phyloP scores from a whole-genome alignment of 2,329 filamentous ascomycete genomes.

The Oidium heveae region DNA sequence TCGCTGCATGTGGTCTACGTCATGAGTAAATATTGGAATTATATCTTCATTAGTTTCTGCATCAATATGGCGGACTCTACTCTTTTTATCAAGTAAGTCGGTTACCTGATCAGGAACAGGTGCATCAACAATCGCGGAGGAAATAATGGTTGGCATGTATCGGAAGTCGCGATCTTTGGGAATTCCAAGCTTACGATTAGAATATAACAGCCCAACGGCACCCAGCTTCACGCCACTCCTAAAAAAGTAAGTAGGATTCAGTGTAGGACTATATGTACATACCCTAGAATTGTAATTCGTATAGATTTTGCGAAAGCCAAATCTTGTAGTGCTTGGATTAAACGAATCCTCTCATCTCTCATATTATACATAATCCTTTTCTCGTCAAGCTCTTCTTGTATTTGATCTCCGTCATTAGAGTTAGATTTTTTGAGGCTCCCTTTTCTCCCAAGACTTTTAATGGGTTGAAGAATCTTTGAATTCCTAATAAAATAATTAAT shows the following conservation, averaged over 20 bases:
- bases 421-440: slow-evolving; percentile 42
- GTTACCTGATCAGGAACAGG: slow-evolving; percentile 73
- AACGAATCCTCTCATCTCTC: slow-evolving; percentile 65
- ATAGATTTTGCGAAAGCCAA: slow-evolving; percentile 81
- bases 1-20: slow-evolving; percentile 66
- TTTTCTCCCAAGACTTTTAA: slow-evolving; percentile 66
- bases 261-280: slow-evolving; percentile 4
- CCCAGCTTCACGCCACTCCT: slow-evolving; percentile 86
- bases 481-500: too few species aligned
- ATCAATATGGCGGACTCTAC: slow-evolving; percentile 52
- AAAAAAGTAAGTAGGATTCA: slow-evolving; percentile 5
- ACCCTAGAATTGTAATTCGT: slow-evolving; percentile 69
- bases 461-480: slow-evolving; percentile 53
- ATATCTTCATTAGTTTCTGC: slow-evolving; percentile 76
- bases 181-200: slow-evolving; percentile 55
- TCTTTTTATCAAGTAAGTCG: slow-evolving; percentile 79
- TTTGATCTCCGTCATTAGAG: slow-evolving; percentile 44
- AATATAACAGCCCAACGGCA: slow-evolving; percentile 85
- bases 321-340: slow-evolving; percentile 81
- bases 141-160: slow-evolving; percentile 92
- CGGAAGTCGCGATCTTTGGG: slow-evolving; percentile 78
- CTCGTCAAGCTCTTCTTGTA: slow-evolving; percentile 75
- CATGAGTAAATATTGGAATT: slow-evolving; percentile 77
- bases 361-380: slow-evolving; percentile 95
- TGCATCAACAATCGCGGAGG: slow-evolving; percentile 80